Base-by-base conservation (phyloP, 1,284 basidiomycete species). In the Anthracocystis panici-leucophaei region DNA sequence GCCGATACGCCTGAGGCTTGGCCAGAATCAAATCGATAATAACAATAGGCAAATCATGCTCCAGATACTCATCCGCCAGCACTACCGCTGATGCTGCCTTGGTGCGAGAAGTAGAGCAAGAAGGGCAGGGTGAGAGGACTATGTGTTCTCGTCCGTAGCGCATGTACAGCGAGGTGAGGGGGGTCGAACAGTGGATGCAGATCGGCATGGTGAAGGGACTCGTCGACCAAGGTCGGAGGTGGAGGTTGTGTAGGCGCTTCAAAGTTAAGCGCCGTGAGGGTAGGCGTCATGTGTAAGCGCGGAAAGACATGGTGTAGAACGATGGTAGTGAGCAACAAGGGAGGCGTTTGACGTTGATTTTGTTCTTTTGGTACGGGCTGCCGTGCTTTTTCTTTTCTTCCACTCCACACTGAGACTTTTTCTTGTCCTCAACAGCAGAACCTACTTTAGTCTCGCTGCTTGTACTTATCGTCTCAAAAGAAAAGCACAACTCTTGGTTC, bases 1-100 rank as follows among this genome's bases (percentile, higher is more conserved):
- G 94, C 14, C 93, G 88, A 83, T 92, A 96, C 1, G 95, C 94
- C 23, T 91, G 91, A 21, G 92, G 88, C 84, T 95, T 96, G 46
- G 96, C 89, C 27, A 96, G 88, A 57, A 96, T 92, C 10, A 96
- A 88, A 85, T 96, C 94, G 48, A 96, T 88, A 1, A 93, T 86
- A 21, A 96, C 87, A 0, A 91, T 91, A 55, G 95, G 87, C 0
- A 88, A 87, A 74, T 94, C 93, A 74, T 95, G 92, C 82, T 96
- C 93, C 67, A 96, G 92, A 75, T 95, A 93, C 64, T 92, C 93
- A 85, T 97, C 94, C 0, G 91, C 91, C 81, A 95, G 33, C 0
- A 62, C 55, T 16, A 51, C 60, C 1, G 40, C 33, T 16, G 45
- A 25, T 40, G 40, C 16, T n/a, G 31, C 7, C 18, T 25, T 41